Base-by-base conservation (phyloP, 106 monocot genomes). In the Ottelia alismoides region DNA sequence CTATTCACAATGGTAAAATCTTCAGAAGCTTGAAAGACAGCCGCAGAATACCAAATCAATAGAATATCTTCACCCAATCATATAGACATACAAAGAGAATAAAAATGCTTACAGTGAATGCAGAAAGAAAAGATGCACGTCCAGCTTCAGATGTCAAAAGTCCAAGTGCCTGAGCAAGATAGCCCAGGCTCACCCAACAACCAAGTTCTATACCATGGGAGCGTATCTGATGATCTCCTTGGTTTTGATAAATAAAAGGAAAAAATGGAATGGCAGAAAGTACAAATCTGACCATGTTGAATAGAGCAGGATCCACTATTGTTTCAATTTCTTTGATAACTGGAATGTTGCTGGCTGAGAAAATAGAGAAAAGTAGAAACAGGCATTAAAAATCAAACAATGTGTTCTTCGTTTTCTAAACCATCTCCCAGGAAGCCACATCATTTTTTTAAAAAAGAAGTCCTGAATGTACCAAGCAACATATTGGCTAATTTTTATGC, bases 141-240 rank as follows among this genome's bases (percentile, higher is more conserved):
- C 82, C 85, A 51, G 92, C 85, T 53, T 85, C 81, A 74, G 92
- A 92, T 26, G 92, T 78, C 29, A 92, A 66, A 43, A 85, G 61
- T 30, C 85, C 85, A 30, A 92, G 66, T 20, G 85, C 72, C 66
- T 85, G 81, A 46, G 70, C 31, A 28, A 85, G 59, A 55, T 72
- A 85, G 11, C 70, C 92, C 55, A 85, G 61, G 51, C 92, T 92
- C 30, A 92, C 45, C 81, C 92, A 92, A 52, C 75, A 49, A 27
- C 92, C 92, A 48, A 92, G 58, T 54, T 92, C 92, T 40, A 92
- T 28, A 31, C 83, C 92, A 9, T 77, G 40, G 50, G 69, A 45
- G n/a, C 74, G 53, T 59, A 31, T 80, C 24, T 78, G 60, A 21
- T 23, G 11, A 61, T 80, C 83, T 11, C 56, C 69, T 57, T 58